Evolutionary conservation across 1,139 yeast species (phyloP).

Genomic region (Protomyces inundatus): DNA sequence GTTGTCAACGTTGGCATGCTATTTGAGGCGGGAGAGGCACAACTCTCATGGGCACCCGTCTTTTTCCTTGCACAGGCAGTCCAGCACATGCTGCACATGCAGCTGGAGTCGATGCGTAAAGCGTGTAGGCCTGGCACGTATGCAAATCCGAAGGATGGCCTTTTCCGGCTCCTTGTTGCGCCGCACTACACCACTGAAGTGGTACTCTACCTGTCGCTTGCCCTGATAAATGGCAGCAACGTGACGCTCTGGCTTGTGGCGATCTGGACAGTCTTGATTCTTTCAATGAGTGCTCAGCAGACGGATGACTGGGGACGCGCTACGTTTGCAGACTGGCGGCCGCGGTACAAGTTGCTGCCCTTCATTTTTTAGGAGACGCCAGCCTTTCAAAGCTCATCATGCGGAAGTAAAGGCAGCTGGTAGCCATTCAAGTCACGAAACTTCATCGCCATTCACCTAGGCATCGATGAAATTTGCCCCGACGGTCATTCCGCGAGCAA

Average conservation of each 20-base stretch:
- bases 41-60: slow-evolving; percentile 32
- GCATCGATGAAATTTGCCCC: too few species aligned
- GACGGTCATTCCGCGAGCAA: too few species aligned
- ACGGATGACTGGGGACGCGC: slow-evolving; percentile 14
- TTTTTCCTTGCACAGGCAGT: slow-evolving; percentile 49
- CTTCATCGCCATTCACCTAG: too few species aligned
- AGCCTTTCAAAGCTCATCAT: too few species aligned
- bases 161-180: slow-evolving; percentile 54
- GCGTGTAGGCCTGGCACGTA: slow-evolving; percentile 48
- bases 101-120: slow-evolving; percentile 49
- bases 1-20: slow-evolving; percentile 38
- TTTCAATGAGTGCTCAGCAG: slow-evolving; percentile 16
- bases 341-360: slow-evolving; percentile 21
- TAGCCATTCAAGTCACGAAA: too few species aligned
- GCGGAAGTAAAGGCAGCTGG: too few species aligned
- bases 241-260: slow-evolving; percentile 14
- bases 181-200: slow-evolving; percentile 83
- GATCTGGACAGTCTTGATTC: slow-evolving; percentile 20
- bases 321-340: slow-evolving; percentile 18
- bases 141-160: slow-evolving; percentile 52
- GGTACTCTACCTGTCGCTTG: slow-evolving; percentile 50
- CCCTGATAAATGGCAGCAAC: slow-evolving; percentile 18
- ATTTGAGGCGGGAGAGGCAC: background rate
- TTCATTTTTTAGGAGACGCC: background rate
- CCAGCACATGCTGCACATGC: slow-evolving; percentile 57